Evolutionary conservation across 2,329 filamentous ascomycete species (phyloP).

Genomic region (Beauveria bassiana): DNA sequence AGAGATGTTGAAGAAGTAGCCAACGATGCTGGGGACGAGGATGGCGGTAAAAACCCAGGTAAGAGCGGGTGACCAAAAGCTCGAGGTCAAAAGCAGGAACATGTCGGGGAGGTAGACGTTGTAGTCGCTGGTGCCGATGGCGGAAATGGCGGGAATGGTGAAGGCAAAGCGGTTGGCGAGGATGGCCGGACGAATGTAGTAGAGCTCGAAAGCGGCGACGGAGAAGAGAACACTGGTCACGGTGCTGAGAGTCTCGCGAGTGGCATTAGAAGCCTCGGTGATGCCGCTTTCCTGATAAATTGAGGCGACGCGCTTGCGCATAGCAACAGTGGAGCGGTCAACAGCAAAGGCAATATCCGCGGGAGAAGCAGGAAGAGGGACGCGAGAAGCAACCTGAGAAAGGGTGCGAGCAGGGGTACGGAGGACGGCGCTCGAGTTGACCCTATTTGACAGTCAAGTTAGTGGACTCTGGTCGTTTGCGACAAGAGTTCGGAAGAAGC

Average conservation of each 20-base stretch:
- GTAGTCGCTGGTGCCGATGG: conserved; percentile 48
- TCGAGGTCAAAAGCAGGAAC: conserved; percentile 64
- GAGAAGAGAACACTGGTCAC: conserved; percentile 64
- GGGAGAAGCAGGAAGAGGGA: conserved; percentile 74
- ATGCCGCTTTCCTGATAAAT: conserved; percentile 60
- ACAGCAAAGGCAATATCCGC: conserved; percentile 69
- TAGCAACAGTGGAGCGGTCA: conserved; percentile 59
- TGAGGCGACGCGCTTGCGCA: conserved; percentile 58
- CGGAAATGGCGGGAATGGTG: conserved; percentile 55
- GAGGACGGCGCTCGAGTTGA: conserved; percentile 37
- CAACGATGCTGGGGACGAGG: conserved; percentile 60
- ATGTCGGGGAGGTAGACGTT: conserved; percentile 70
- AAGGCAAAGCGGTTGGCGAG: conserved; percentile 66
- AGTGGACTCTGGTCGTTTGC: background rate
- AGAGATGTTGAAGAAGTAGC: conserved; percentile 88
- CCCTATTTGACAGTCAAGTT: conserved; percentile 10
- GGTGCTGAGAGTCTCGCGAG: conserved; percentile 65
- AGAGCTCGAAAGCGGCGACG: conserved; percentile 62
- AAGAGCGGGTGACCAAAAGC: conserved; percentile 77
- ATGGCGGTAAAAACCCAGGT: conserved; percentile 70
- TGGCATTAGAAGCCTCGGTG: conserved; percentile 53
- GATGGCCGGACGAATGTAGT: conserved; percentile 60
- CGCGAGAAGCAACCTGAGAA: conserved; percentile 46
- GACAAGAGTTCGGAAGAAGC: background rate
- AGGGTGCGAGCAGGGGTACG: conserved; percentile 45